Evolutionary conservation across 2,329 filamentous ascomycete species (phyloP), one percentile per base, ranked within the genome.

Genomic region (Thielaviopsis punctulata): DNA sequence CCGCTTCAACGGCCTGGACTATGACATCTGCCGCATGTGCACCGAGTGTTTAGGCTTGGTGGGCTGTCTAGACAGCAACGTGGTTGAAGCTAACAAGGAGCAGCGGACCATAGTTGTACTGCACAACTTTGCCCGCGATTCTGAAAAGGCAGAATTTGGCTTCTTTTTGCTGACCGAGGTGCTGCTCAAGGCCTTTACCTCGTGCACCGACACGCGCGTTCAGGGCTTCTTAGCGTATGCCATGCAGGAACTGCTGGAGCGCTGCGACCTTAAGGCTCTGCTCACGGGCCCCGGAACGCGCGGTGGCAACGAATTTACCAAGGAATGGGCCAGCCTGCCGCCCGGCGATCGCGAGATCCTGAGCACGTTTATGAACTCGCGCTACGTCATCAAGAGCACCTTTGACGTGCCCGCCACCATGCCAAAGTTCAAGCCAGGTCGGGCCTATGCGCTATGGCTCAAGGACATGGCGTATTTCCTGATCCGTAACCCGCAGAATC

Each of bases 141-240:
- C 78, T 49, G 90, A 99, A 63, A 85, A 82, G 0, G 82, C 86
- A 15, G 80, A 92, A 56, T 99, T 96, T 64, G 79, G 87, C 7
- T 72, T 92, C 41, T 88, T 89, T 60, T 73, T 95, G 46, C 72
- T 99, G 15, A 83, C 95, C 60, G 77, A 93, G 61, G 83, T 95
- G 7, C 70, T 98, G 10, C 87, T 96, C 23, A 88, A 89, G 56
- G 84, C 89, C 0, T 99, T 98, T 62, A 71, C 94, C 44, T 94
- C 90, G 1, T 84, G 86, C 1, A 92, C 84, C 0, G 93, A 95
- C 62, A 84, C 88, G 2, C 82, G 80, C 57, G 75, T 88, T 5
- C 92, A 96, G 64, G 89, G 88, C 0, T 95, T 93, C 62, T 73
- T 99, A 18, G 90, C 90, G 1, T 98, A 85, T 65, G 86, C 84